A percentile compares a stretch with the other conserved stretches of the same genome.
These are phyloP conservation scores for Russula virescens DNA, from an alignment of 768 basidiomycete genomes.

Conservation along the genomic window DNA sequence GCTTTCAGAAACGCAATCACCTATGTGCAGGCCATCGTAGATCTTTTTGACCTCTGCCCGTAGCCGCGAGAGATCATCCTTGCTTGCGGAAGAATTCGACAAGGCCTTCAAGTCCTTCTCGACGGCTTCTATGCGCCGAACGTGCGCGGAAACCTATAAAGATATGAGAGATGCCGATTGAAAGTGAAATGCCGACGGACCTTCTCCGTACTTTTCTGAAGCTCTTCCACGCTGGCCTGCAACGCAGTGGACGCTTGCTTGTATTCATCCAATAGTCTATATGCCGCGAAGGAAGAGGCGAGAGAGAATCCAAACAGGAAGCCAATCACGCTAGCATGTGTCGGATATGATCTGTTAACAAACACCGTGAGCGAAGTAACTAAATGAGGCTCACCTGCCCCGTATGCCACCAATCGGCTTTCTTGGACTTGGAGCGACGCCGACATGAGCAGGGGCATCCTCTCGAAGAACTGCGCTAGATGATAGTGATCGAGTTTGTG, in stretches of 20 bases:
- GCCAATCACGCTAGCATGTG: conserved; percentile 61
- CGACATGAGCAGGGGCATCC: conserved; percentile 42
- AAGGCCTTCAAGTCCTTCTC: conserved; percentile 85
- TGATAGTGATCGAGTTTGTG: conserved; percentile 37
- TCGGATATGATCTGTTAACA: not conserved
- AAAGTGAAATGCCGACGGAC: conserved; percentile 33
- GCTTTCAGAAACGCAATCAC: conserved; percentile 36
- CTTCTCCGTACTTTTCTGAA: conserved; percentile 80
- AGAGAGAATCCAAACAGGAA: conserved; percentile 88
- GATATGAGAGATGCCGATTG: not conserved
- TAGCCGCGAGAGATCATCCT: conserved; percentile 73
- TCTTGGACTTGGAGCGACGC: conserved; percentile 51
- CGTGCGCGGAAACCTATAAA: conserved; percentile 70
- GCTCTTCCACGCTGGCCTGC: conserved; percentile 81
- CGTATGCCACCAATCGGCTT: conserved; percentile 63
- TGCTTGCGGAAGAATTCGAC: conserved; percentile 55
- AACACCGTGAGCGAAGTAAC: not conserved
- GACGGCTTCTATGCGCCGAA: conserved; percentile 75
- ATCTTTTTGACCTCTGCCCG: conserved; percentile 83
- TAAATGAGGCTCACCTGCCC: conserved; percentile 34
- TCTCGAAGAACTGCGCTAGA: conserved; percentile 41
- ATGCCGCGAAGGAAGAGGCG: conserved; percentile 81
- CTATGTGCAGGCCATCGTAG: conserved; percentile 77
- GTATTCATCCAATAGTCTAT: conserved; percentile 86
- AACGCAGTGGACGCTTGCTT: conserved; percentile 82